Base-by-base conservation (phyloP, 1,139 yeast genomes). In the Waltiozyma sp. region DNA sequence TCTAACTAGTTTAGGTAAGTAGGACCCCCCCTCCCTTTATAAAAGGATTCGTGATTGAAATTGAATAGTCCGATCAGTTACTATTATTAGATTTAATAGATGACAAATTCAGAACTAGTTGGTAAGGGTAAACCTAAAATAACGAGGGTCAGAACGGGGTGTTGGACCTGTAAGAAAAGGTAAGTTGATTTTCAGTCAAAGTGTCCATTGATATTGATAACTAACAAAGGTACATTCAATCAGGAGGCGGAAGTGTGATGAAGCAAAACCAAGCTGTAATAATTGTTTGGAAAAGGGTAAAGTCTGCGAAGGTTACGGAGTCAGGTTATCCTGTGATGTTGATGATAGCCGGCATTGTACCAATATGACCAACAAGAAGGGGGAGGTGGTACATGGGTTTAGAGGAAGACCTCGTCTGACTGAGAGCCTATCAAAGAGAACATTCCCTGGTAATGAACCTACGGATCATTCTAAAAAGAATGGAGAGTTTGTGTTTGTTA, bases 181-280 rank as follows among this genome's bases (percentile, higher is more conserved):
- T 47, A n/a, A 9, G 50, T 42, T 38, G 23, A 35, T 5, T 6
- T 16, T 4, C n/a, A 7, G 18, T n/a, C n/a, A 13, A 5, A 3
- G 15, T 35, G 4, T 18, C 23, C 11, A 35, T 34, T 10, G 15
- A 16, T 15, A 16, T 26, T 14, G 28, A 2, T 31, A 16, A 9
- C 16, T 28, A 15, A n/a, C 10, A 19, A 16, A 3, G 3, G 14
- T 6, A 19, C 13, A 34, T 15, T n/a, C 18, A 35, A n/a, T 4
- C 16, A 28, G 14, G 1, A 43, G 51, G 28, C 36, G 48, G 37
- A 48, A 48, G 28, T 48, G 51, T 24, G 51, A 48, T 33, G 82
- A 75, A 52, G 64, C 70, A 8, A 73, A 73, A 49, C 82, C 82
- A 1, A 55, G 54, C 19, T 76, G 82, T 48, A 45, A 56, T 33